Evolutionary conservation across 495 filamentous ascomycete species (phyloP).

Genomic region (Pseudoneurospora amorphoporcata): DNA sequence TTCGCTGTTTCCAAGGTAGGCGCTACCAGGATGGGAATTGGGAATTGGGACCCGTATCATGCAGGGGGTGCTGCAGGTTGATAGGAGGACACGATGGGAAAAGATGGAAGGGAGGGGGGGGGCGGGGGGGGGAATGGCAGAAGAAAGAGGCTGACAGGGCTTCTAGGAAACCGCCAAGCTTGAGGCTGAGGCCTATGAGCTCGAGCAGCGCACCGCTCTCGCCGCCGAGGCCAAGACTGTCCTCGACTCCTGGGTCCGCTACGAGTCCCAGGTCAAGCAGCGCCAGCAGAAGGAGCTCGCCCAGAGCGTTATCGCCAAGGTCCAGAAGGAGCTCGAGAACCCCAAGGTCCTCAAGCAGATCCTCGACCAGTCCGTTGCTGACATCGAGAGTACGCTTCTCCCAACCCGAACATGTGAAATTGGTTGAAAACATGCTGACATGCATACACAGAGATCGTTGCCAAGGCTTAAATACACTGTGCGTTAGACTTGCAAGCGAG

Average conservation of each 20-base stretch:
- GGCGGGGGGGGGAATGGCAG: background rate
- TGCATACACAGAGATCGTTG: constrained; percentile 35
- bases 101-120: background rate
- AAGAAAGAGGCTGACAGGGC: constrained; percentile 5
- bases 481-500: constrained; percentile 28
- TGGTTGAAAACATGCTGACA: constrained; percentile 14
- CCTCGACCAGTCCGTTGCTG: constrained; percentile 84
- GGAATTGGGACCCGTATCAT: background rate
- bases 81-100: background rate
- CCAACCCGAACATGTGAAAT: background rate
- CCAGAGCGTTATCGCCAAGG: constrained; percentile 85
- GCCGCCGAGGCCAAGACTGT: constrained; percentile 87
- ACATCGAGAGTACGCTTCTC: constrained; percentile 82
- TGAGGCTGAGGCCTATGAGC: constrained; percentile 90
- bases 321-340: constrained; percentile 95
- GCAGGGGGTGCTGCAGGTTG: background rate
- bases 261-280: constrained; percentile 97
- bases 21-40: background rate
- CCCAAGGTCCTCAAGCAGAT: constrained; percentile 92
- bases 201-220: constrained; percentile 87
- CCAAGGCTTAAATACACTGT: constrained; percentile 37
- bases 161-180: constrained; percentile 87
- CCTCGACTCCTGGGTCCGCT: constrained; percentile 96
- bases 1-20: constrained; percentile 96
- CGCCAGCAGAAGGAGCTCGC: constrained; percentile 94